These are phyloP conservation scores for Clarkia xantiana DNA, from an alignment of 345 rosid species.

Conservation along the genomic window DNA sequence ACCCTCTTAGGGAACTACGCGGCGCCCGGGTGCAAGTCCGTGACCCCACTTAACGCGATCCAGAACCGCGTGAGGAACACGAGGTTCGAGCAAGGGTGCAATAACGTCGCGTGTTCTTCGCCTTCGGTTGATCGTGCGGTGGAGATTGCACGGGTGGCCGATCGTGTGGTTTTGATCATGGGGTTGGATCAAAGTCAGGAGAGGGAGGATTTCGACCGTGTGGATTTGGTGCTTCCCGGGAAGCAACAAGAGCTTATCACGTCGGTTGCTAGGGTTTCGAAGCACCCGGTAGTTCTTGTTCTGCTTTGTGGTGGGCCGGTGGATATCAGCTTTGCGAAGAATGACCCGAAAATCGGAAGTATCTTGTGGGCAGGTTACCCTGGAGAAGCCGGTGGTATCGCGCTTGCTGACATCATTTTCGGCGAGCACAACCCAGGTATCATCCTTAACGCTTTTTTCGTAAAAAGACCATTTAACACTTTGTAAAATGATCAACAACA, in stretches of 20 bases:
- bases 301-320: conserved; percentile 78
- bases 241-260: conserved; percentile 52
- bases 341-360: conserved; percentile 41
- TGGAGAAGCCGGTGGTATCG: conserved; percentile 70
- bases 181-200: conserved; percentile 80
- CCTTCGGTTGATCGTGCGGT: conserved; percentile 41
- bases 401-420: conserved; percentile 69
- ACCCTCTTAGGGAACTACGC: conserved; percentile 78
- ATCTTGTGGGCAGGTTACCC: conserved; percentile 97
- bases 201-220: conserved; percentile 57
- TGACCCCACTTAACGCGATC: conserved; percentile 46
- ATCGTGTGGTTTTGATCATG: conserved; percentile 63
- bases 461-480: not conserved
- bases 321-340: conserved; percentile 53
- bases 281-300: conserved; percentile 56
- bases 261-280: conserved; percentile 45
- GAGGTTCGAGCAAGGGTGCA: conserved; percentile 47
- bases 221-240: conserved; percentile 57
- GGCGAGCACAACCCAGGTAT: conserved; percentile 90
- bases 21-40: conserved; percentile 52
- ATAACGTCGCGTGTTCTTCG: conserved; percentile 42
- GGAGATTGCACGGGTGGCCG: conserved; percentile 35
- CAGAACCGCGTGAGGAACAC: conserved; percentile 34
- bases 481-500: not conserved
- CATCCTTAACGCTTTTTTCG: not conserved